Base-by-base conservation (phyloP, 768 basidiomycete genomes). In the Russula vinacea region DNA sequence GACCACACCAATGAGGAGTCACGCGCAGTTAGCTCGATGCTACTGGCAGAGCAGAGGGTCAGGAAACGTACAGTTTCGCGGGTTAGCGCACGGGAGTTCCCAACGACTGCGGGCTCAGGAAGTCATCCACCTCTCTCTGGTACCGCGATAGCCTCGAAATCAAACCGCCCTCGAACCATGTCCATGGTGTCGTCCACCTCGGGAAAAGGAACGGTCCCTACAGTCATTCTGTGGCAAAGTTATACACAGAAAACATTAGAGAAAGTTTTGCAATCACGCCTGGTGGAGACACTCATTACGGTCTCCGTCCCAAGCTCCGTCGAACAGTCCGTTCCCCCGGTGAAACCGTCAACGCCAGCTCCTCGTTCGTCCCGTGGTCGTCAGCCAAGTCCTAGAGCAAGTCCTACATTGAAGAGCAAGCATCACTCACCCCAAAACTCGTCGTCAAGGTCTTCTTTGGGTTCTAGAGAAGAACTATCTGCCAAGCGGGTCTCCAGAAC, bases 241-340 rank as follows among this genome's bases (percentile, higher is more conserved):
- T 80, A 87, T 64, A 88, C 89, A 5, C 90, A 92, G 71, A 75
- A 75, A 33, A 81, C 79, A 9, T 76, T 92, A 51, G 89, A 92
- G 76, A 87, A 80, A 68, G 81, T 91, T 16, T 79, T 93, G 13
- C 76, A 78, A 59, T 86, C 90, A 39, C 84, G 90, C 54, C 77
- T 93, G 35, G 85, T 92, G 26, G 89, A 92, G 74, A 90, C 90
- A 0, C 90, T 90, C 69, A 74, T 92, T 60, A 80, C 84, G 16
- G 73, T 92, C 49, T 77, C 78, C 37, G 74, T 86, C 58, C 42
- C 66, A 35, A 39, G 42, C 17, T 29, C 63, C 9, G 19, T n/a
- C 51, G 17, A 55, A 49, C 42, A 47, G 37, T 17, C 32, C 16
- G 22, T 13, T 1, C 26, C 35, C 5, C 35, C 9, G 10, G 14